phyloP scores from a whole-genome alignment of 805 yeast genomes.

The Pichia paraexigua region DNA sequence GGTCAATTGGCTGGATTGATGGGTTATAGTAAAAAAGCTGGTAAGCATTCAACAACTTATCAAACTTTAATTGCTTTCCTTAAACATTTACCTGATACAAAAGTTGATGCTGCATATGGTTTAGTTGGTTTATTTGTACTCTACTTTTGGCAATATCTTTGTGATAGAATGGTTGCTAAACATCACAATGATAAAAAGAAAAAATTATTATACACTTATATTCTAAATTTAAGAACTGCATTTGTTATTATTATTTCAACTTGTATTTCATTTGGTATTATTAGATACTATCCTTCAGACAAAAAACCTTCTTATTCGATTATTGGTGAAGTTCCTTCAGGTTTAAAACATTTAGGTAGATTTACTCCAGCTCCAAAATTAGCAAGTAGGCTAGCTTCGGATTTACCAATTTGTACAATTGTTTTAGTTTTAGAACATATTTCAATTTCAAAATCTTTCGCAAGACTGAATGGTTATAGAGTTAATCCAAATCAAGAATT shows the following conservation, averaged over 20 bases:
- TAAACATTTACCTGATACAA: conserved; percentile 61
- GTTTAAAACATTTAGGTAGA: conserved; percentile 69
- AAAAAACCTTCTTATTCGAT: conserved; percentile 41
- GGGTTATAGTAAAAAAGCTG: conserved; percentile 62
- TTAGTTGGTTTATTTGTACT: conserved; percentile 65
- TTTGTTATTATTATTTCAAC: conserved; percentile 76
- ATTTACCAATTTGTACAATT: conserved; percentile 79
- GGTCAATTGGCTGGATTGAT: conserved; percentile 86
- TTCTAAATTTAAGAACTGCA: conserved; percentile 73
- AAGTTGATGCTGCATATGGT: conserved; percentile 85
- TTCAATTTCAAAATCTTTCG: conserved; percentile 89
- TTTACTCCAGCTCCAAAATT: conserved; percentile 58
- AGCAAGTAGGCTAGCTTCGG: conserved; percentile 54
- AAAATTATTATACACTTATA: conserved; percentile 51
- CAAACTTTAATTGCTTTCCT: conserved; percentile 61
- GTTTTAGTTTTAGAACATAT: conserved; percentile 84
- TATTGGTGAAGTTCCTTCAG: conserved; percentile 75
- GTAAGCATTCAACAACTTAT: conserved; percentile 68
- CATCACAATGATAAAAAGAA: conserved; percentile 59
- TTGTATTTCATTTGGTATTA: conserved; percentile 70
- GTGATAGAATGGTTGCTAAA: conserved; percentile 53
- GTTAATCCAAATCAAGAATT: conserved; percentile 90
- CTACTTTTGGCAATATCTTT: conserved; percentile 59
- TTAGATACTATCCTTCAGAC: conserved; percentile 33
- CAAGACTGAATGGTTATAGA: conserved; percentile 84